Evolutionary conservation across 345 rosid genomes (phyloP).

Genomic region (Stellera chamaejasme): DNA sequence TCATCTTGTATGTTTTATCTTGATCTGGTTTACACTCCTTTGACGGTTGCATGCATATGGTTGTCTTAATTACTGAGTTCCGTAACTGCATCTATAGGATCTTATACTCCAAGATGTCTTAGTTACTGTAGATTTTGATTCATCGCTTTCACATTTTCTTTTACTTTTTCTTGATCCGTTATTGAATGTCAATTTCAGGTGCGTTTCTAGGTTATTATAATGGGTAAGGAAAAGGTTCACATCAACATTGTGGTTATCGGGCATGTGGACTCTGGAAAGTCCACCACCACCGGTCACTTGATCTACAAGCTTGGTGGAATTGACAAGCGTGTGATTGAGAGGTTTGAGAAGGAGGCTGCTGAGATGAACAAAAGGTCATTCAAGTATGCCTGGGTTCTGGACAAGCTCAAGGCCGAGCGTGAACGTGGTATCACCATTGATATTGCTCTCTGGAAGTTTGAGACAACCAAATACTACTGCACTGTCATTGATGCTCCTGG

Average conservation of each 20-base stretch:
- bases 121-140: no score
- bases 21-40: no score
- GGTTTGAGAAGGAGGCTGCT: conserved; percentile 78
- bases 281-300: conserved; percentile 67
- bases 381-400: conserved; percentile 76
- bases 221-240: conserved; percentile 36
- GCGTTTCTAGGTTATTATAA: neutral
- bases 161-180: neutral
- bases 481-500: conserved; percentile 80
- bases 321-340: conserved; percentile 78
- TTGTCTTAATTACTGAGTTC: no score
- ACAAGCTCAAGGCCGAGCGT: conserved; percentile 80
- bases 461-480: conserved; percentile 67
- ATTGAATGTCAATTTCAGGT: neutral
- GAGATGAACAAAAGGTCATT: conserved; percentile 79
- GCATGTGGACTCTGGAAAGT: conserved; percentile 56
- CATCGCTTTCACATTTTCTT: neutral
- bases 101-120: no score
- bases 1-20: no score
- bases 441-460: conserved; percentile 69
- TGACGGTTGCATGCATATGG: no score
- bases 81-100: no score
- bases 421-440: conserved; percentile 78
- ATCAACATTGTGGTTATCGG: conserved; percentile 41
- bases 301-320: conserved; percentile 82